phyloP scores from a whole-genome alignment of 2,329 filamentous ascomycete genomes.

The Colletotrichum eleusines region DNA sequence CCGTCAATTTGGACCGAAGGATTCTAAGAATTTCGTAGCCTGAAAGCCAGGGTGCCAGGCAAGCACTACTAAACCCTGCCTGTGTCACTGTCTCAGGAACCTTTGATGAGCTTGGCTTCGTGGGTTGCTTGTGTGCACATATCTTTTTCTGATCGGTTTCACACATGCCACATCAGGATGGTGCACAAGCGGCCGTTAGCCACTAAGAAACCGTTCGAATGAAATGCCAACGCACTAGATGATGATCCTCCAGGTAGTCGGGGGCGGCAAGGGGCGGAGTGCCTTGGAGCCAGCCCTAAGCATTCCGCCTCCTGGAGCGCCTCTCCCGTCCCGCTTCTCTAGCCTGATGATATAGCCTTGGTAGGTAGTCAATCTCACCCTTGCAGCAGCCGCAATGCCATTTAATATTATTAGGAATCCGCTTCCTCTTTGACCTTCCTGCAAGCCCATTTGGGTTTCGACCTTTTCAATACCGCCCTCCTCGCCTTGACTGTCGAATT shows the following conservation, averaged over 20 bases:
- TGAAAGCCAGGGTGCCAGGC: not conserved
- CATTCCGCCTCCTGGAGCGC: not conserved
- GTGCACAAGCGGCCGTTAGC: not conserved
- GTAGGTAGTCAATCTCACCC: slow-evolving; percentile 23
- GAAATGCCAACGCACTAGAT: slow-evolving; percentile 18
- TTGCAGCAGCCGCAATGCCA: not conserved
- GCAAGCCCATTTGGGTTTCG: not conserved
- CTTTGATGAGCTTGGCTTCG: slow-evolving; percentile 9
- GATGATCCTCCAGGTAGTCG: slow-evolving; percentile 26
- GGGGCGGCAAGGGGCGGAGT: slow-evolving; percentile 30
- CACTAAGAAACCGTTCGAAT: slow-evolving; percentile 10
- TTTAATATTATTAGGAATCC: slow-evolving; percentile 20
- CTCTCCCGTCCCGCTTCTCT: slow-evolving; percentile 28
- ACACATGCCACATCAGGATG: slow-evolving; percentile 11
- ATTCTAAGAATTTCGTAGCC: slow-evolving; percentile 12
- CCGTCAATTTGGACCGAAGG: slow-evolving; percentile 27
- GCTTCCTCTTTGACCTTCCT: slow-evolving; percentile 3
- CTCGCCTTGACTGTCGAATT: not conserved
- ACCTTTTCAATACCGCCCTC: not conserved
- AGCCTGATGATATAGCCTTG: slow-evolving; percentile 13
- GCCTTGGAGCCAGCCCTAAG: slow-evolving; percentile 7
- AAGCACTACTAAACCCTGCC: not conserved
- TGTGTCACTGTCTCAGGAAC: not conserved
- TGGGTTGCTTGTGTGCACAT: slow-evolving; percentile 2
- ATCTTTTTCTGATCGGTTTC: slow-evolving; percentile 4